Percentiles rank a stretch among this genome's conserved stretches.
Conservation (phyloP, 352 stramenopile species). For the Pythium chondricola region DNA sequence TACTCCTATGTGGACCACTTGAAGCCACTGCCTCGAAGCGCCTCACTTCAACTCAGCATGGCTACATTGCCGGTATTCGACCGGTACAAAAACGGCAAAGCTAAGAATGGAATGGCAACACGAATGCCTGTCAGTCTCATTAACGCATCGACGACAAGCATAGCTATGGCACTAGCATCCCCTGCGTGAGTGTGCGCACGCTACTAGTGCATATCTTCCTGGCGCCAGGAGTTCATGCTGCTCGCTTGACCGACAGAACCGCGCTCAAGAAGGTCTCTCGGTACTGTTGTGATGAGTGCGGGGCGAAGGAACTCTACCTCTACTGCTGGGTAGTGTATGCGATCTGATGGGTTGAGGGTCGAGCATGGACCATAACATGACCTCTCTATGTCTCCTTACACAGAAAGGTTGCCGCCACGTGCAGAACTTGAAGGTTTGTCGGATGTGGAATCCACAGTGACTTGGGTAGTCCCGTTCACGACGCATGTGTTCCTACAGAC, state of each 20-base stretch:
- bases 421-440: slow-evolving; percentile 55
- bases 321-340: slow-evolving; percentile 49
- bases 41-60: too few relatives aligned
- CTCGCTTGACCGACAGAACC: not conserved
- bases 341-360: not conserved
- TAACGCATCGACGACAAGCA: too few relatives aligned
- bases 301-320: slow-evolving; percentile 51
- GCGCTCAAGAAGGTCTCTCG: slow-evolving; percentile 38
- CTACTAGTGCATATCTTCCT: too few relatives aligned
- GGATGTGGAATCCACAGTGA: not conserved
- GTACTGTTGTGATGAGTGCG: slow-evolving; percentile 52
- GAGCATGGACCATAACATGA: not conserved
- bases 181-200: too few relatives aligned
- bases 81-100: too few relatives aligned
- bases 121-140: too few relatives aligned
- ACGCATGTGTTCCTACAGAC: slow-evolving; percentile 17
- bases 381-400: not conserved
- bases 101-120: too few relatives aligned
- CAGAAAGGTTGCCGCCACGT: slow-evolving; percentile 72
- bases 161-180: too few relatives aligned
- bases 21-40: too few relatives aligned
- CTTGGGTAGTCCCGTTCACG: not conserved
- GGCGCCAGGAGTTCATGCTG: too few relatives aligned
- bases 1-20: too few relatives aligned
- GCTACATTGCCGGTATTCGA: too few relatives aligned